Percentiles rank a stretch among this genome's conserved stretches.
phyloP scores from a whole-genome alignment of 257 asterid genomes.

The Przewalskia tangutica region DNA sequence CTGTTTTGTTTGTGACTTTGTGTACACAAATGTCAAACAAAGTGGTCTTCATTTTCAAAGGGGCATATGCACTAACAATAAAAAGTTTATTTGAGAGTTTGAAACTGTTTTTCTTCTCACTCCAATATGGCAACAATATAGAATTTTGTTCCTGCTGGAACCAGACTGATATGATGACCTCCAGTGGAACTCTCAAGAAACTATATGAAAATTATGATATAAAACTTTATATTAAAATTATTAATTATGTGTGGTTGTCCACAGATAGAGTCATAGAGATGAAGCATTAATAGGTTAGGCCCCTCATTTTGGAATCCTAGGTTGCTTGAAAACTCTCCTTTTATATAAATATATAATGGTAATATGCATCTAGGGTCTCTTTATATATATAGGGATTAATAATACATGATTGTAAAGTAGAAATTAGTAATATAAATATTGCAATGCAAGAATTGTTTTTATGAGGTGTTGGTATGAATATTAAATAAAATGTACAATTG shows the following conservation, averaged over 20 bases:
- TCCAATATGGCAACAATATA: conserved; percentile 7
- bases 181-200: neutral
- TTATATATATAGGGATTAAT: neutral
- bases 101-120: neutral
- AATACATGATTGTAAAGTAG: too few relatives aligned
- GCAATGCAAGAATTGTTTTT: neutral
- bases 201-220: neutral
- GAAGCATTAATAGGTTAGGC: neutral
- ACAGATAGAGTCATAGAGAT: neutral
- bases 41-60: conserved; percentile 1
- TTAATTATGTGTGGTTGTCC: neutral
- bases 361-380: neutral
- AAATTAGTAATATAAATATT: neutral
- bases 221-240: neutral
- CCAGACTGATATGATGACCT: neutral
- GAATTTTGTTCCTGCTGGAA: neutral
- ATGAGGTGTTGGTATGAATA: neutral
- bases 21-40: neutral
- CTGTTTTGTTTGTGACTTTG: neutral
- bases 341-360: neutral
- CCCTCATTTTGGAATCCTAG: conserved; percentile 6
- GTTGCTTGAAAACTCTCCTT: neutral
- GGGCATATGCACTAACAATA: neutral
- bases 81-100: neutral
- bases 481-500: too few relatives aligned